Evolutionary conservation across 352 stramenopile species (phyloP).

Genomic region (Pythium insidiosum): DNA sequence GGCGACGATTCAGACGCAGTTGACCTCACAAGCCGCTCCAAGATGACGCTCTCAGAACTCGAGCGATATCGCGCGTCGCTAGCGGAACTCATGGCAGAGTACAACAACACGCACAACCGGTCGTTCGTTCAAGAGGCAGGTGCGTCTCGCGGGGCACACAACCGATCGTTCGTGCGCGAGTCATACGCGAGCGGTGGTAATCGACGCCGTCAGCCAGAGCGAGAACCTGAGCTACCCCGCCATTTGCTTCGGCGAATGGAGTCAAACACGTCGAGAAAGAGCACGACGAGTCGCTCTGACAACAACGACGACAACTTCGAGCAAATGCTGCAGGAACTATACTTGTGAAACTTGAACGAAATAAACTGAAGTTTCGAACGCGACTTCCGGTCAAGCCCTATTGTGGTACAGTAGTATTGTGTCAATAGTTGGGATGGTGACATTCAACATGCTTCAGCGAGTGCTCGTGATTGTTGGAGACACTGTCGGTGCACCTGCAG

Average conservation of each 20-base stretch:
- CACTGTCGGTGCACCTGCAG: too few relatives aligned
- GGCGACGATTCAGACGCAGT: slow-evolving; percentile 3
- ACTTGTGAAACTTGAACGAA: not conserved
- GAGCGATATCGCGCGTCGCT: slow-evolving; percentile 39
- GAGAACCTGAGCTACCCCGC: slow-evolving; percentile 6
- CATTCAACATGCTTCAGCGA: too few relatives aligned
- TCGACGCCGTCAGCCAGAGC: slow-evolving; percentile 11
- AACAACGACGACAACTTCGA: slow-evolving; percentile 4
- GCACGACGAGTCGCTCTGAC: too few relatives aligned
- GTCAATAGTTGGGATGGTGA: too few relatives aligned
- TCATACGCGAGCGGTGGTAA: too few relatives aligned
- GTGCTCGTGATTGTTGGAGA: not conserved
- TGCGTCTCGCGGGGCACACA: too few relatives aligned
- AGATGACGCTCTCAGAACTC: slow-evolving; percentile 23
- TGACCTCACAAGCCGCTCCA: slow-evolving; percentile 14
- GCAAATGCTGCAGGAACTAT: slow-evolving; percentile 3
- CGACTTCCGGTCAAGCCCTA: too few relatives aligned
- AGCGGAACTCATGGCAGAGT: slow-evolving; percentile 58
- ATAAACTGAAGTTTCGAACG: too few relatives aligned
- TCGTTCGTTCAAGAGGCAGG: not conserved
- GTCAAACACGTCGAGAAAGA: too few relatives aligned
- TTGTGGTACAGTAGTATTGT: too few relatives aligned
- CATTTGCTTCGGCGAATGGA: not conserved
- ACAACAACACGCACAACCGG: slow-evolving; percentile 15
- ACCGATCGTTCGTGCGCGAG: too few relatives aligned